phyloP scores from a whole-genome alignment of 768 basidiomycete genomes.

The Obba rivulosa region DNA sequence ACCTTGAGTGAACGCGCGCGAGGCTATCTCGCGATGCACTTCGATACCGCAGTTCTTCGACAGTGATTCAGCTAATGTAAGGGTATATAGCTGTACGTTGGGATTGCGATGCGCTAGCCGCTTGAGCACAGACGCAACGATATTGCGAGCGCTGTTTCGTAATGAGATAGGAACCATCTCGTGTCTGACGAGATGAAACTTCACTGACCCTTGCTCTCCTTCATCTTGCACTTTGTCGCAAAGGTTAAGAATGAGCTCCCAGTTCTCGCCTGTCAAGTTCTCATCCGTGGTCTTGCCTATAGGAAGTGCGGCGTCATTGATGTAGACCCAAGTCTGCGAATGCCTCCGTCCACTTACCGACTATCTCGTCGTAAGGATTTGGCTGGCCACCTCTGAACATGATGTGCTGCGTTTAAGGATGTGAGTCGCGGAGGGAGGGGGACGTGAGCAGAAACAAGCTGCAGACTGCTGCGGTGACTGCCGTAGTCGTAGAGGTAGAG shows the following conservation, averaged over 20 bases:
- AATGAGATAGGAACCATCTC: neutral
- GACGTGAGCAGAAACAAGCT: slow-evolving; percentile 4
- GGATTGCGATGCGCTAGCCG: slow-evolving; percentile 91
- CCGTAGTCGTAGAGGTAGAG: slow-evolving; percentile 5
- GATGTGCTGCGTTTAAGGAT: slow-evolving; percentile 2
- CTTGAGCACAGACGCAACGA: slow-evolving; percentile 80
- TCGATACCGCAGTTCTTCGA: slow-evolving; percentile 86
- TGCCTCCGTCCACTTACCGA: slow-evolving; percentile 53
- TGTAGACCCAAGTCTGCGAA: slow-evolving; percentile 35
- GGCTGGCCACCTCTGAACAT: slow-evolving; percentile 71
- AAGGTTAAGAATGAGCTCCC: slow-evolving; percentile 91
- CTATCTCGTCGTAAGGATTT: slow-evolving; percentile 88
- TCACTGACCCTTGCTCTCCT: slow-evolving; percentile 73
- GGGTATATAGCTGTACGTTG: slow-evolving; percentile 92
- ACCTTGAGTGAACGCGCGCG: slow-evolving; percentile 85
- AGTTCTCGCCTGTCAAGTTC: slow-evolving; percentile 90
- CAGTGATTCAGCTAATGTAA: slow-evolving; percentile 82
- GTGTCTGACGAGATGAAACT: neutral
- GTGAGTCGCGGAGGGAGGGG: slow-evolving; percentile 1
- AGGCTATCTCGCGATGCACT: slow-evolving; percentile 82
- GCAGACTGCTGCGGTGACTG: slow-evolving; percentile 10
- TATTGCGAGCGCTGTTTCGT: slow-evolving; percentile 74
- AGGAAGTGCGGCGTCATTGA: neutral
- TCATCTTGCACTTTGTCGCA: slow-evolving; percentile 96
- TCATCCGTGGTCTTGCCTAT: slow-evolving; percentile 96